phyloP scores from a whole-genome alignment of 257 asterid genomes.

The Hygrophila difformis region DNA sequence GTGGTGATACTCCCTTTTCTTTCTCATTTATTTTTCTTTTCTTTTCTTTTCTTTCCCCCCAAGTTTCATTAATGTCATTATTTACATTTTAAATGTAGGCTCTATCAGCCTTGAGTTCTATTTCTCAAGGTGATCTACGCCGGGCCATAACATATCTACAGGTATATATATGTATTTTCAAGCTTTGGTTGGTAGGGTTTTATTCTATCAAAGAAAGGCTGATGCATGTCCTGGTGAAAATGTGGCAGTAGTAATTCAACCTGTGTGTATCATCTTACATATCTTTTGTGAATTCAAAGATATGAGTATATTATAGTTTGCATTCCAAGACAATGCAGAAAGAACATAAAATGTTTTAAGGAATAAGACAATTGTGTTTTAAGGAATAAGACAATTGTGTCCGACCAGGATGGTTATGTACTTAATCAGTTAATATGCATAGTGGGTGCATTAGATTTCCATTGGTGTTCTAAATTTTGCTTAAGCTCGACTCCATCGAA shows the following conservation, averaged over 20 bases:
- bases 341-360: background rate
- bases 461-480: conserved; percentile 2
- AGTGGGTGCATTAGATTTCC: background rate
- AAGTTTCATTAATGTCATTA: background rate
- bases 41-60: background rate
- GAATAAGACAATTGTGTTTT: conserved; percentile 1
- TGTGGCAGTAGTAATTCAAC: background rate
- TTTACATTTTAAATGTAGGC: conserved; percentile 41
- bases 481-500: background rate
- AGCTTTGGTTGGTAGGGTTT: background rate
- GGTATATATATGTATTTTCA: conserved; percentile 31
- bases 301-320: background rate
- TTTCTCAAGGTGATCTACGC: conserved; percentile 93
- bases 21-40: conserved; percentile 1
- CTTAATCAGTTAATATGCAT: background rate
- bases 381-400: conserved; percentile 5
- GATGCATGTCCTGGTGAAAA: background rate
- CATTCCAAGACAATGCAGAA: conserved; percentile 4
- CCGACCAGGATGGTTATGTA: too few species aligned
- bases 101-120: conserved; percentile 75
- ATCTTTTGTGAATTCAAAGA: background rate
- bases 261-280: conserved; percentile 1
- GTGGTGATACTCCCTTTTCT: background rate
- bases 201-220: conserved; percentile 2
- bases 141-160: conserved; percentile 93